Evolutionary conservation across 2,329 filamentous ascomycete species (phyloP).

Genomic region (Hypoxylon sp.): DNA sequence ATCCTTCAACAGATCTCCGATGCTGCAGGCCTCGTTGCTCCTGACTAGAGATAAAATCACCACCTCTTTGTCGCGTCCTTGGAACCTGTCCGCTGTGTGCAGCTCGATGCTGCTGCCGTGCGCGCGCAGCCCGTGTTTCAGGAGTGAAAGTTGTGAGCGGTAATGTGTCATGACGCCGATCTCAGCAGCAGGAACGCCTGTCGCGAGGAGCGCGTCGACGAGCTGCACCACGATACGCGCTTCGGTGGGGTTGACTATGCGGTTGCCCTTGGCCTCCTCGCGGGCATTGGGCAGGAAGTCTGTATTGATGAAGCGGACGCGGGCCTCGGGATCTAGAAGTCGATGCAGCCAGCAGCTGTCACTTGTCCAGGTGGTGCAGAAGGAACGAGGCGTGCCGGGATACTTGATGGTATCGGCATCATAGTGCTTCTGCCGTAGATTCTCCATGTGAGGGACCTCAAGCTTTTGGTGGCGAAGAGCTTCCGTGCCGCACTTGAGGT

Average conservation of each 20-base stretch:
- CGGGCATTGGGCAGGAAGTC: slow-evolving; percentile 77
- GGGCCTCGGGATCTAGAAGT: slow-evolving; percentile 76
- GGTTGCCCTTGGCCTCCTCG: slow-evolving; percentile 84
- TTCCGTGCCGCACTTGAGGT: slow-evolving; percentile 88
- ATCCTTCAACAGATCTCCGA: slow-evolving; percentile 93
- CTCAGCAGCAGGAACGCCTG: slow-evolving; percentile 80
- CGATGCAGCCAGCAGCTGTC: slow-evolving; percentile 81
- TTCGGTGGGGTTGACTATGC: slow-evolving; percentile 91
- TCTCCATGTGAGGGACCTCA: slow-evolving; percentile 74
- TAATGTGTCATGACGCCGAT: slow-evolving; percentile 99
- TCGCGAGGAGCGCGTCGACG: slow-evolving; percentile 81
- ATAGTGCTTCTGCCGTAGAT: slow-evolving; percentile 72
- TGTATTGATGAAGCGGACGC: slow-evolving; percentile 91
- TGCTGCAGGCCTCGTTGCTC: slow-evolving; percentile 83
- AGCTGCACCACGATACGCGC: slow-evolving; percentile 83
- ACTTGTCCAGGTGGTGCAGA: slow-evolving; percentile 68
- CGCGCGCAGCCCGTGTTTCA: slow-evolving; percentile 79
- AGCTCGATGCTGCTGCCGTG: slow-evolving; percentile 80
- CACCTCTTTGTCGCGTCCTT: slow-evolving; percentile 95
- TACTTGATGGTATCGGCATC: slow-evolving; percentile 63
- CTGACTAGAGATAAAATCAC: slow-evolving; percentile 90
- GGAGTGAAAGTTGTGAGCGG: slow-evolving; percentile 87
- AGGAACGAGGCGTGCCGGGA: slow-evolving; percentile 60
- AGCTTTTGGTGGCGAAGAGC: slow-evolving; percentile 79
- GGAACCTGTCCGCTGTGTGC: slow-evolving; percentile 97